Evolutionary conservation across 2,329 filamentous ascomycete species (phyloP), one percentile per base, ranked within the genome.

Genomic region (Pseudocercospora macadamiae): DNA sequence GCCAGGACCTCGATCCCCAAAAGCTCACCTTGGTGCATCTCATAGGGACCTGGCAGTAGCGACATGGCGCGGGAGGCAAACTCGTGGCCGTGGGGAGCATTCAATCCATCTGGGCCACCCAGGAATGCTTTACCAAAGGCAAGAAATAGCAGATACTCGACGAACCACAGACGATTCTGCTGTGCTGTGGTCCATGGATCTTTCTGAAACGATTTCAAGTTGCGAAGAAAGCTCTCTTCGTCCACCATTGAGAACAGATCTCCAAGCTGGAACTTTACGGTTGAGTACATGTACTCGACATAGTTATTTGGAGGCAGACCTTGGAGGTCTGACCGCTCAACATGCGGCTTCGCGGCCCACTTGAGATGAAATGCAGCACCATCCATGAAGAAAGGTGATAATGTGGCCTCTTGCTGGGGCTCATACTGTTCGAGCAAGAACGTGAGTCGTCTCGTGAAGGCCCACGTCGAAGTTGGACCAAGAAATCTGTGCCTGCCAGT

Each of bases 391-490:
- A 83, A 68, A 1, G 79, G 71, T 0, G 81, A 77, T 0, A 79
- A 68, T 1, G 77, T 75, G 2, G 72, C 71, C 37, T 77, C 73
- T 49, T 78, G 75, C 18, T 82, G 71, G 53, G 78, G 74, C 58
- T 82, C 77, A 48, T 49, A 32, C 8, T 83, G 78, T 0, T 77
- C 76, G 52, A 83, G 74, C 23, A 73, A 76, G n/a, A 84, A 71
- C 1, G 83, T 75, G 16, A 79, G 76, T 6, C 81, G 73, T 23
- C 77, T 49, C 6, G 47, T 77, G 51, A 84, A 84, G 0, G 81
- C 80, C 82, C 82, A 84, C 47, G 82, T 84, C 1, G 82, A 84
- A 0, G 82, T 83, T 1, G 80, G 81, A 1, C 82, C 82, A 7
- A 84, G 73, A 57, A 83, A 84, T 55, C 76, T 80, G 83, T 18